These are phyloP conservation scores for Claviceps capensis DNA, from an alignment of 2,329 filamentous ascomycete genomes.

Conservation along the genomic window DNA sequence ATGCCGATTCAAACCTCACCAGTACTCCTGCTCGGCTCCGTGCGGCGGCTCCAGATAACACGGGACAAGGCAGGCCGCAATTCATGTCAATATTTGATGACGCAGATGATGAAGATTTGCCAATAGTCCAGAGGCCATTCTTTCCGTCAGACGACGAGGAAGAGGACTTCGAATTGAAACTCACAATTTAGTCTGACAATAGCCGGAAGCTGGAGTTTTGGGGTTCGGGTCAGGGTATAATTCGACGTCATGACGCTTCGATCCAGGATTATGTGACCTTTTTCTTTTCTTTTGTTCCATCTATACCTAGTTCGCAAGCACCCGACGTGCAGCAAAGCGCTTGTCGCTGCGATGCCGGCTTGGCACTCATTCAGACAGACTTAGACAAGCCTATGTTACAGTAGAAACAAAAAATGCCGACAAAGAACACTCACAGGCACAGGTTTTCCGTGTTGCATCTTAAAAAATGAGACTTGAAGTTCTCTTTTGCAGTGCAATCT, in stretches of 20 bases:
- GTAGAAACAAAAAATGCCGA: neutral
- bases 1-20: slow-evolving; percentile 20
- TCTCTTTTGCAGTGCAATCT: no score
- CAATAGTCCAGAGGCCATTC: slow-evolving; percentile 13
- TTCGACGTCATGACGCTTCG: neutral
- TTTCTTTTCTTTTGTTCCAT: neutral
- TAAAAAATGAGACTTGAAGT: neutral
- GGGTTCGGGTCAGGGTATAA: neutral
- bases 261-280: neutral
- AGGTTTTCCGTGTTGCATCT: neutral
- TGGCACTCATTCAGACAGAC: neutral
- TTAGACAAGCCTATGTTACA: neutral
- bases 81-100: slow-evolving; percentile 48
- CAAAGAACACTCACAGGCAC: neutral
- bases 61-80: slow-evolving; percentile 27
- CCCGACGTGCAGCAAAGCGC: neutral
- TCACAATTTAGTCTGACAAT: slow-evolving; percentile 12
- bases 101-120: slow-evolving; percentile 26
- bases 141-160: slow-evolving; percentile 31
- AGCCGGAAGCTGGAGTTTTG: neutral
- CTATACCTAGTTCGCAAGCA: neutral
- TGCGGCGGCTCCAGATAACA: slow-evolving; percentile 9
- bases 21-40: slow-evolving; percentile 31
- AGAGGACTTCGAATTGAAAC: slow-evolving; percentile 41
- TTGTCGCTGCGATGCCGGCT: neutral